These are phyloP conservation scores for Russula brevipes DNA, from an alignment of 768 basidiomycete genomes.

Conservation along the genomic window DNA sequence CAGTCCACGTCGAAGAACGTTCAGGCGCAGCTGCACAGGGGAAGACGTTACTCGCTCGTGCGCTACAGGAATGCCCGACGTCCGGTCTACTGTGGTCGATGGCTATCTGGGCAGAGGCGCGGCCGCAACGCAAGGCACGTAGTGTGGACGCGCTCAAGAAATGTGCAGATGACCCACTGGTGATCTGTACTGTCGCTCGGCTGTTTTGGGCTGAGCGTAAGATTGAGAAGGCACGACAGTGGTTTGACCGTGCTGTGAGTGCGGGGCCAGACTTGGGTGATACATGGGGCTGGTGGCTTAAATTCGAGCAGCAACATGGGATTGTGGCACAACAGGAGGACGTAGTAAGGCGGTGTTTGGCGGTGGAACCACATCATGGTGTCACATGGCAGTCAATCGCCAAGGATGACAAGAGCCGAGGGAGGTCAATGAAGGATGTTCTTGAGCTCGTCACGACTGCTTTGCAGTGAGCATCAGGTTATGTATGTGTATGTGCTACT, in stretches of 20 bases:
- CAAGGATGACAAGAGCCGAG: slow-evolving; percentile 73
- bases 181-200: slow-evolving; percentile 87
- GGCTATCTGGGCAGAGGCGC: slow-evolving; percentile 87
- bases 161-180: slow-evolving; percentile 76
- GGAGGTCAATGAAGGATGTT: slow-evolving; percentile 62
- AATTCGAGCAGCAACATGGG: slow-evolving; percentile 92
- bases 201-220: slow-evolving; percentile 94
- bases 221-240: slow-evolving; percentile 89
- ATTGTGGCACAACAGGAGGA: slow-evolving; percentile 65
- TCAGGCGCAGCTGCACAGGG: slow-evolving; percentile 75
- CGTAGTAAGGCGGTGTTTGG: slow-evolving; percentile 62
- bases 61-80: slow-evolving; percentile 84
- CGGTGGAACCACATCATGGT: slow-evolving; percentile 84
- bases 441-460: slow-evolving; percentile 59
- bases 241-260: slow-evolving; percentile 82
- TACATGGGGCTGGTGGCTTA: slow-evolving; percentile 96
- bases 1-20: slow-evolving; percentile 87
- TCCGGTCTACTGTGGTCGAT: slow-evolving; percentile 90
- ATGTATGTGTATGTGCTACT: neutral
- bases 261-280: slow-evolving; percentile 72
- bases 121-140: slow-evolving; percentile 81
- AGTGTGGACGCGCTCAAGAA: slow-evolving; percentile 93
- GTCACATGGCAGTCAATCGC: slow-evolving; percentile 75
- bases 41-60: slow-evolving; percentile 75
- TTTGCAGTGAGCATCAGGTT: slow-evolving; percentile 29